phyloP scores from a whole-genome alignment of 805 yeast genomes.

The Teunomyces atbi region DNA sequence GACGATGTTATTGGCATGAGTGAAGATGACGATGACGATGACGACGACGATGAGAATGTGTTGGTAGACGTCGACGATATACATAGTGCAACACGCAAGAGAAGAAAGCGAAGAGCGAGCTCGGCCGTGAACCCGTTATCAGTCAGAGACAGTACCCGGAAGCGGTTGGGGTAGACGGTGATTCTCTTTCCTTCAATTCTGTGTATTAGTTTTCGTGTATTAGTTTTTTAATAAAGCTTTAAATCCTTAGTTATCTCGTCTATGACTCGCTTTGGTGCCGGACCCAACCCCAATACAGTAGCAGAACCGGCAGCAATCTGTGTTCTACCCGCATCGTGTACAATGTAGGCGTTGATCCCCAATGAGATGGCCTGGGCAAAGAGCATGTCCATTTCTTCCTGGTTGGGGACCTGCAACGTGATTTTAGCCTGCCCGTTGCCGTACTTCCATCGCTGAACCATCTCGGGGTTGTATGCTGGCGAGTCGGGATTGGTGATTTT shows the following conservation, averaged over 20 bases:
- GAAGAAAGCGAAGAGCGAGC: conserved; percentile 38
- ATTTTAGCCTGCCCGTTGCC: conserved; percentile 90
- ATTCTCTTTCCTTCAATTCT: conserved; percentile 1
- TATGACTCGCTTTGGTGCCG: conserved; percentile 80
- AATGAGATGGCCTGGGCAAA: conserved; percentile 78
- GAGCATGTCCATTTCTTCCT: conserved; percentile 71
- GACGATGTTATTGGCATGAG: conserved; percentile 39
- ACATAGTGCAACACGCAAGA: conserved; percentile 18
- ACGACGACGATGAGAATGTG: conserved; percentile 15
- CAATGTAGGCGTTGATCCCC: conserved; percentile 75
- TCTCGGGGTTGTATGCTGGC: conserved; percentile 56
- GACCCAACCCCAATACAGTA: conserved; percentile 95
- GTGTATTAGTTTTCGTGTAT: conserved; percentile 4
- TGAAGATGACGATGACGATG: conserved; percentile 33
- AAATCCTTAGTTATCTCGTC: conserved; percentile 81
- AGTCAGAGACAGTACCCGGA: conserved; percentile 12
- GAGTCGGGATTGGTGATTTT: conserved; percentile 53
- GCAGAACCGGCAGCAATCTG: conserved; percentile 96
- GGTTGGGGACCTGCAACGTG: conserved; percentile 68
- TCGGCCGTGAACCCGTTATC: conserved; percentile 43
- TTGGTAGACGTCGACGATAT: conserved; percentile 24
- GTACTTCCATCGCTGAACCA: conserved; percentile 74
- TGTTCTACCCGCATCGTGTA: conserved; percentile 96
- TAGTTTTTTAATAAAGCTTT: conserved; percentile 60
- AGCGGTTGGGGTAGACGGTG: conserved; percentile 8